These are phyloP conservation scores for Fusarium compactum DNA, from an alignment of 2,329 filamentous ascomycete species.

Conservation along the genomic window DNA sequence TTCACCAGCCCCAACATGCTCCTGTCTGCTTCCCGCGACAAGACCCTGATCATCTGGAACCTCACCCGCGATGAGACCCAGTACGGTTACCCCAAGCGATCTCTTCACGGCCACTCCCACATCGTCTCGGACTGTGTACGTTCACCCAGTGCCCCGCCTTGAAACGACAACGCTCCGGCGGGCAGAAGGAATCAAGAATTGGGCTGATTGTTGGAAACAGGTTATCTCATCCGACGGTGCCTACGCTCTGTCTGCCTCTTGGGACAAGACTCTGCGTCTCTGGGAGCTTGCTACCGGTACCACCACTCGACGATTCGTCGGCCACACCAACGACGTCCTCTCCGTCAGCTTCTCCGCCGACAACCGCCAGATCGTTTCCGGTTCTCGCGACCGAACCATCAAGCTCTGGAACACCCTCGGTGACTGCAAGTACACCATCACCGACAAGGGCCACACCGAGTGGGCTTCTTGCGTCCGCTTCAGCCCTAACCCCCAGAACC, in stretches of 20 bases:
- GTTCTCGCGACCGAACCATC: slow-evolving; percentile 97
- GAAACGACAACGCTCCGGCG: slow-evolving; percentile 14
- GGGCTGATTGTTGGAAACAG: slow-evolving; percentile 60
- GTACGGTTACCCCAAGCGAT: slow-evolving; percentile 99
- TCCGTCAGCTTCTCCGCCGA: slow-evolving; percentile 99
- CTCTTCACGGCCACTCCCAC: slow-evolving; percentile 98
- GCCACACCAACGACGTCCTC: slow-evolving; percentile 99
- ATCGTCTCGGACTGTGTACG: slow-evolving; percentile 99
- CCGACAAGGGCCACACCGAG: slow-evolving; percentile 99
- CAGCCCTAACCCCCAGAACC: slow-evolving; percentile 99
- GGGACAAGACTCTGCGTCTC: slow-evolving; percentile 99
- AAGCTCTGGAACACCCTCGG: slow-evolving; percentile 99
- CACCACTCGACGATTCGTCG: slow-evolving; percentile 98
- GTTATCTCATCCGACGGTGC: slow-evolving; percentile 99
- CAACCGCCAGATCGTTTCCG: slow-evolving; percentile 99
- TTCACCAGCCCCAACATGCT: slow-evolving; percentile 93
- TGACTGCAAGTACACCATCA: slow-evolving; percentile 99
- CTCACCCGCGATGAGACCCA: slow-evolving; percentile 97
- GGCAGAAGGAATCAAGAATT: slow-evolving; percentile 28
- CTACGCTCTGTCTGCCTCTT: slow-evolving; percentile 98
- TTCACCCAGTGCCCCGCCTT: slow-evolving; percentile 52
- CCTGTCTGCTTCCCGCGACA: slow-evolving; percentile 96
- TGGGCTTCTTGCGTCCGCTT: slow-evolving; percentile 99
- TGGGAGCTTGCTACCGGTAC: slow-evolving; percentile 98
- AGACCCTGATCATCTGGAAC: slow-evolving; percentile 99